phyloP scores from a whole-genome alignment of 1,284 basidiomycete genomes.

The Microbotryomycetes sp. region DNA sequence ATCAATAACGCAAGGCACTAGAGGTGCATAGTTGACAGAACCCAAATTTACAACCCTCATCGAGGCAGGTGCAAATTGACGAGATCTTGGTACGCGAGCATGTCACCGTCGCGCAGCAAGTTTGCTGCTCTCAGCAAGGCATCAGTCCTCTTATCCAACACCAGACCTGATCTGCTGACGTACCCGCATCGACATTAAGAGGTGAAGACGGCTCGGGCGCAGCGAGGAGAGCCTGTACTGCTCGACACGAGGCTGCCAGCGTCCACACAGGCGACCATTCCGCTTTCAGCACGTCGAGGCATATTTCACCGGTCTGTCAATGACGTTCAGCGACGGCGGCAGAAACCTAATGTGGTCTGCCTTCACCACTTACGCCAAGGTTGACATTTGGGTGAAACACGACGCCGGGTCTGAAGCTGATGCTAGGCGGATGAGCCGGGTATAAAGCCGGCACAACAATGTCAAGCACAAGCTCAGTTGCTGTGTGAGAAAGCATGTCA shows the following conservation, averaged over 20 bases:
- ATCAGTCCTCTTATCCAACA: neutral
- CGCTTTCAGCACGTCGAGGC: conserved; percentile 37
- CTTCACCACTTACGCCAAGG: conserved; percentile 2
- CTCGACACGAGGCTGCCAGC: conserved; percentile 36
- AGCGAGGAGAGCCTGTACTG: conserved; percentile 38
- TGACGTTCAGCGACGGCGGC: too few relatives aligned
- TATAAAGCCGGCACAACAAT: conserved; percentile 5
- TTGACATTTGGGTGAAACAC: conserved; percentile 11
- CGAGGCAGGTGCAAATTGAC: neutral
- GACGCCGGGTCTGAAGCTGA: neutral
- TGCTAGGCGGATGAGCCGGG: conserved; percentile 2
- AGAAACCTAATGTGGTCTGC: too few relatives aligned
- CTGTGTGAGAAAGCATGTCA: neutral
- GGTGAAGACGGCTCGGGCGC: conserved; percentile 39
- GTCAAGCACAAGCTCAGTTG: neutral
- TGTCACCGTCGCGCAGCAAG: conserved; percentile 1
- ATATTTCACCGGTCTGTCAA: conserved; percentile 40
- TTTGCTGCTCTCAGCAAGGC: neutral
- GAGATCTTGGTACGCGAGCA: neutral
- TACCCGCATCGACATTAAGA: conserved; percentile 40
- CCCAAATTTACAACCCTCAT: neutral
- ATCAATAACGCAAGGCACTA: too few relatives aligned
- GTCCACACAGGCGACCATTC: conserved; percentile 42
- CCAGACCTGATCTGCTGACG: neutral
- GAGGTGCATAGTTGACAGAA: too few relatives aligned